Percentiles rank a stretch among this genome's conserved stretches.
Conservation (phyloP, 805 yeast genomes). For the Candida ipomoeae region DNA sequence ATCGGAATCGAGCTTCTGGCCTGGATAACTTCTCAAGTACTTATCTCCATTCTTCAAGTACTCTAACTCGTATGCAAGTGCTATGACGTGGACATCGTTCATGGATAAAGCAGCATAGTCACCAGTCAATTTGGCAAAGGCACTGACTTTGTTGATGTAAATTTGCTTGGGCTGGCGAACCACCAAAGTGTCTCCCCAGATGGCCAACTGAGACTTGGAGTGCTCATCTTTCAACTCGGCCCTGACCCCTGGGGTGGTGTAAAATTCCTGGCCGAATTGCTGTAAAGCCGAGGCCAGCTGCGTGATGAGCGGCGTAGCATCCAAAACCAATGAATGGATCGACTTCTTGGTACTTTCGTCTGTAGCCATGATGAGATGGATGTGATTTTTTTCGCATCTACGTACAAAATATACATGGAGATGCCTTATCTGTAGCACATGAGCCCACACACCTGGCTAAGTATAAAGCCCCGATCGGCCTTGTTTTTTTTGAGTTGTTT, state of each 20-base stretch:
- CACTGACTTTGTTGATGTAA: constrained; percentile 60
- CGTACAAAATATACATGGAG: not conserved
- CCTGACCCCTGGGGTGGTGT: constrained; percentile 88
- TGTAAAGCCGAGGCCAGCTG: constrained; percentile 73
- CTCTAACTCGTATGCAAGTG: constrained; percentile 86
- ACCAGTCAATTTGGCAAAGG: constrained; percentile 85
- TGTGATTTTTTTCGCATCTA: constrained; percentile 5
- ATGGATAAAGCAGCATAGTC: constrained; percentile 83
- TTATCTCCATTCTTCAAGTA: constrained; percentile 67
- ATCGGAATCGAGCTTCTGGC: constrained; percentile 43
- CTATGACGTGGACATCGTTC: constrained; percentile 90
- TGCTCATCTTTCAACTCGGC: constrained; percentile 83
- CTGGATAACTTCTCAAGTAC: constrained; percentile 70
- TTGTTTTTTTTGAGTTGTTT: too few species aligned
- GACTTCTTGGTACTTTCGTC: constrained; percentile 6
- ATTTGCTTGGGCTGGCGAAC: constrained; percentile 74
- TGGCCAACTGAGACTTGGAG: constrained; percentile 69
- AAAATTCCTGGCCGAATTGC: constrained; percentile 65
- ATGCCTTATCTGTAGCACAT: constrained; percentile 2
- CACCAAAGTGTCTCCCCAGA: constrained; percentile 73
- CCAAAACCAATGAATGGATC: constrained; percentile 39
- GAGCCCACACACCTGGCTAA: too few species aligned
- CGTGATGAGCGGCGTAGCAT: constrained; percentile 93
- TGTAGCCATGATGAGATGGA: not conserved
- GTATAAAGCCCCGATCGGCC: too few species aligned